A percentile compares a stretch with the other conserved stretches of the same genome.
Evolutionary conservation across 768 basidiomycete species (phyloP).

Genomic region (Kwoniella bestiolae): DNA sequence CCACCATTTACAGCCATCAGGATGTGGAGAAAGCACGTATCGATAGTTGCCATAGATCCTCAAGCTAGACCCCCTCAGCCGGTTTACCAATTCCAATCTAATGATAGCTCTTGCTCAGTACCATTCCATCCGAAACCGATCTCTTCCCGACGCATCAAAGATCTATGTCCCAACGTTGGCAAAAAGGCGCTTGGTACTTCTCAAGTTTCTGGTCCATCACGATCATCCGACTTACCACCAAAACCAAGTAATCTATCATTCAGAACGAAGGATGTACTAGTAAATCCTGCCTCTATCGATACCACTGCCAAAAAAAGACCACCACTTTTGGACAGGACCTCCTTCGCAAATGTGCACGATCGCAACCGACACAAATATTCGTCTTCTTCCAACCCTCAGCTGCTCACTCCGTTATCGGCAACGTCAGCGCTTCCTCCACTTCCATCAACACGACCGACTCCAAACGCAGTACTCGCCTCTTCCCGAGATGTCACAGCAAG

Average conservation of each 20-base stretch:
- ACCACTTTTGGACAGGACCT: too few relatives aligned
- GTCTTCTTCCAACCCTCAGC: neutral
- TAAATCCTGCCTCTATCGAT: too few relatives aligned
- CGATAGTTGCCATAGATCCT: neutral
- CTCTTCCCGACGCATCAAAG: neutral
- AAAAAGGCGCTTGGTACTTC: too few relatives aligned
- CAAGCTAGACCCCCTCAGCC: neutral
- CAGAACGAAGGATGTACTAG: too few relatives aligned
- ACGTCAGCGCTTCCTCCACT: neutral
- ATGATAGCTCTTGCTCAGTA: neutral
- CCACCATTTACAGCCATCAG: too few relatives aligned
- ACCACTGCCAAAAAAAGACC: too few relatives aligned
- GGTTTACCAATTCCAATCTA: neutral
- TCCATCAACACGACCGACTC: too few relatives aligned
- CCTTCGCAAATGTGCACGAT: neutral
- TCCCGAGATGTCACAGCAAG: neutral
- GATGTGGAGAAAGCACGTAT: neutral
- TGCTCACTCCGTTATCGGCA: neutral
- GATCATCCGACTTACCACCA: neutral
- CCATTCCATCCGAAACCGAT: neutral
- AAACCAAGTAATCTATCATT: neutral
- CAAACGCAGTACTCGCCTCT: neutral
- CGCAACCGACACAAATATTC: neutral
- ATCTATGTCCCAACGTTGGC: neutral
- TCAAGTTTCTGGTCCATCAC: too few relatives aligned